Evolutionary conservation across 805 yeast species (phyloP).

Genomic region (Maudiozyma bulderi): DNA sequence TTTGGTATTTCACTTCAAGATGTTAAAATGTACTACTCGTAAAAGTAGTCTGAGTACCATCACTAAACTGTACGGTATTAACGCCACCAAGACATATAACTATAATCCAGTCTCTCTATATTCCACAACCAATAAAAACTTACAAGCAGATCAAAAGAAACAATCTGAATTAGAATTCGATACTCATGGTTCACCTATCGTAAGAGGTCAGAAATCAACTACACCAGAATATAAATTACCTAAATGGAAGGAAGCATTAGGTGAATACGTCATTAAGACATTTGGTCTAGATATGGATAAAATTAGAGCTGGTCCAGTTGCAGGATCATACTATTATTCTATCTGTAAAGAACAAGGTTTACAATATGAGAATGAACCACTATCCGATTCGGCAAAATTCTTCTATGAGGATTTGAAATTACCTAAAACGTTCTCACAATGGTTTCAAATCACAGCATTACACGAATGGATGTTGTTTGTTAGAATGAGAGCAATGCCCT

Average conservation of each 20-base stretch:
- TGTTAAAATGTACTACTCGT: no score
- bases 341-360: constrained; percentile 81
- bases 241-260: constrained; percentile 45
- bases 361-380: constrained; percentile 62
- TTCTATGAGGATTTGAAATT: constrained; percentile 77
- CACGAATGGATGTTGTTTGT: constrained; percentile 92
- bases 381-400: constrained; percentile 65
- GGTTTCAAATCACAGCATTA: constrained; percentile 86
- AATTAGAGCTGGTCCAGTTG: constrained; percentile 87
- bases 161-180: not conserved
- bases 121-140: not conserved
- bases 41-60: no score
- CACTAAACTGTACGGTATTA: no score
- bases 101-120: not conserved
- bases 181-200: constrained; percentile 20
- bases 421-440: constrained; percentile 85
- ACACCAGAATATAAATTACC: constrained; percentile 34
- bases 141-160: not conserved
- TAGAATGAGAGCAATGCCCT: constrained; percentile 94
- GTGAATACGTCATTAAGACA: constrained; percentile 49
- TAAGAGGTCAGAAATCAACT: constrained; percentile 24
- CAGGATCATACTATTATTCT: constrained; percentile 80
- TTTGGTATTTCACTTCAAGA: no score
- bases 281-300: constrained; percentile 85
- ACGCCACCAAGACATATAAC: no score